A percentile compares a stretch with the other conserved stretches of the same genome.
Evolutionary conservation across 306 rosid species (phyloP).

Genomic region (Neltuma alba): DNA sequence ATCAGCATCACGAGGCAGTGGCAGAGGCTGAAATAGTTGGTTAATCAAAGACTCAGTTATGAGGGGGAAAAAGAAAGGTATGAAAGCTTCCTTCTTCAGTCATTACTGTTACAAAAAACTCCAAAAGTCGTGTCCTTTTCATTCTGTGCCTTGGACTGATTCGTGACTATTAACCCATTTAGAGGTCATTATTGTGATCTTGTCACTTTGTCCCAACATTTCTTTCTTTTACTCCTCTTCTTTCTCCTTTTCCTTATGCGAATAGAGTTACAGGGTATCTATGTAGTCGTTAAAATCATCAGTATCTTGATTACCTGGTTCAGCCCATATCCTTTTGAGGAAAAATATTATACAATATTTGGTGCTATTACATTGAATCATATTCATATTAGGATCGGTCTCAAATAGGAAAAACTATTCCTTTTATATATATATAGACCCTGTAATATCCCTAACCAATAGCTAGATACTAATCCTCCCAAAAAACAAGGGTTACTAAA

Average conservation of each 20-base stretch:
- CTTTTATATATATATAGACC: too few species aligned
- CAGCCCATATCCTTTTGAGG: background rate
- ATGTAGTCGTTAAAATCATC: background rate
- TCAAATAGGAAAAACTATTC: too few species aligned
- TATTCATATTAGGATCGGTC: too few species aligned
- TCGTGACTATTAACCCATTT: slow-evolving; percentile 33
- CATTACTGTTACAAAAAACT: background rate
- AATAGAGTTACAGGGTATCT: background rate
- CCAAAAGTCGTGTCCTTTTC: slow-evolving; percentile 20
- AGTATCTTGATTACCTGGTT: background rate
- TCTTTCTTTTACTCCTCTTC: background rate
- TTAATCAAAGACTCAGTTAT: background rate
- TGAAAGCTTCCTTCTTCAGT: background rate
- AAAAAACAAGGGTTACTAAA: too few species aligned
- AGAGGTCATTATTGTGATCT: slow-evolving; percentile 34
- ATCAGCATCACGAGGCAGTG: background rate
- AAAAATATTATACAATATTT: too few species aligned
- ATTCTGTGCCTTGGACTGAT: slow-evolving; percentile 32
- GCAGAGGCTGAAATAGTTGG: background rate
- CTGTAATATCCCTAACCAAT: too few species aligned
- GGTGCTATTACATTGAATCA: too few species aligned
- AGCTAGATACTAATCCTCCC: too few species aligned
- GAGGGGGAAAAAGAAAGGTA: background rate
- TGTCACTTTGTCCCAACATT: slow-evolving; percentile 35
- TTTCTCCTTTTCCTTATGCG: background rate